A percentile compares a stretch with the other conserved stretches of the same genome.
These are phyloP conservation scores for Trichophyton verrucosum DNA, from an alignment of 2,329 filamentous ascomycete species.

Conservation along the genomic window DNA sequence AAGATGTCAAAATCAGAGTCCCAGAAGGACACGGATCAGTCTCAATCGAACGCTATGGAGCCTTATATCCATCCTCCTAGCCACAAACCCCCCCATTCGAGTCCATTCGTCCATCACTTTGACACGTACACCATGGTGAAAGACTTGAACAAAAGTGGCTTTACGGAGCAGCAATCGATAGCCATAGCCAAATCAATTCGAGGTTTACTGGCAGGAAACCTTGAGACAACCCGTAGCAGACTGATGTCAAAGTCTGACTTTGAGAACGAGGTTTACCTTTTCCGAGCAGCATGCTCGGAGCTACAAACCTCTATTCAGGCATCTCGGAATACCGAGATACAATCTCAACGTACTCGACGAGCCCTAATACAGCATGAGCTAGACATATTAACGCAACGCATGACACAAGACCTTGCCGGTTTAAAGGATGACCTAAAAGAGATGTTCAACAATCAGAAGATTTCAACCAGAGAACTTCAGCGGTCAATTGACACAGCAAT, in stretches of 20 bases:
- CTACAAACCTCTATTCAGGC: conserved; percentile 76
- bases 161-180: conserved; percentile 60
- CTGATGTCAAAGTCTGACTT: conserved; percentile 84
- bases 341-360: conserved; percentile 69
- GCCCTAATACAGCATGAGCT: conserved; percentile 84
- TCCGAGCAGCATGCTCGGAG: conserved; percentile 86
- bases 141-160: conserved; percentile 59
- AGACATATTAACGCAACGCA: conserved; percentile 76
- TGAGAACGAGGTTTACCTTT: conserved; percentile 90
- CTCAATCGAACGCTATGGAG: background rate
- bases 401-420: conserved; percentile 69
- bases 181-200: conserved; percentile 89
- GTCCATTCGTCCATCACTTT: conserved; percentile 77
- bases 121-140: conserved; percentile 85
- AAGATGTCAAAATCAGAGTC: background rate
- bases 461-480: conserved; percentile 81
- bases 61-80: background rate
- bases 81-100: conserved; percentile 27
- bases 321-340: conserved; percentile 61
- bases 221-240: conserved; percentile 65
- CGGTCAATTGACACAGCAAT: conserved; percentile 74
- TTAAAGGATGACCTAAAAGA: conserved; percentile 87
- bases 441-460: conserved; percentile 91
- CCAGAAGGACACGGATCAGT: background rate
- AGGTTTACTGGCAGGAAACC: conserved; percentile 60